Evolutionary conservation across 768 basidiomycete genomes (phyloP).

Genomic region (Lepiota subincarnata): DNA sequence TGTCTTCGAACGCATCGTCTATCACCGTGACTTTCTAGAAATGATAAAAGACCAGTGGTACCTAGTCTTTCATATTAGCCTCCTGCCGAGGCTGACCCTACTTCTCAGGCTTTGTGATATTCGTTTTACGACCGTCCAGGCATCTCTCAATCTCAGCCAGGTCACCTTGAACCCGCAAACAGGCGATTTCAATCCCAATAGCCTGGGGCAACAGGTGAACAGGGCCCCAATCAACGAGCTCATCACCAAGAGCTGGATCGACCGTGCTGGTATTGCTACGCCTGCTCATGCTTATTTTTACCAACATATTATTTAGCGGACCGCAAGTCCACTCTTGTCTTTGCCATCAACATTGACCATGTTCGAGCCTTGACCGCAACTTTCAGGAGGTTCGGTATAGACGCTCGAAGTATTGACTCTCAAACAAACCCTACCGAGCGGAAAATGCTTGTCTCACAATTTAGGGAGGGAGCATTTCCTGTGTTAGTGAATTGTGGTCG

Average conservation of each 20-base stretch:
- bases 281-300: neutral
- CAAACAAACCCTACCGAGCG: slow-evolving; percentile 64
- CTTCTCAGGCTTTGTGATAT: slow-evolving; percentile 73
- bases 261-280: slow-evolving; percentile 64
- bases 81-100: slow-evolving; percentile 17
- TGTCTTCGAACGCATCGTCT: slow-evolving; percentile 89
- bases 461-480: slow-evolving; percentile 71
- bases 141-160: slow-evolving; percentile 61
- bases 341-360: slow-evolving; percentile 84
- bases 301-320: slow-evolving; percentile 30
- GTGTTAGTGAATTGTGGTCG: slow-evolving; percentile 88
- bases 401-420: slow-evolving; percentile 78
- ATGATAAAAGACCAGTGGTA: slow-evolving; percentile 94
- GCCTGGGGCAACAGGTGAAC: slow-evolving; percentile 80
- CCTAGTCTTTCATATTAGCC: slow-evolving; percentile 3
- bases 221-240: slow-evolving; percentile 72
- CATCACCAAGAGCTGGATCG: slow-evolving; percentile 81
- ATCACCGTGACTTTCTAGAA: slow-evolving; percentile 83
- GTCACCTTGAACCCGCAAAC: slow-evolving; percentile 63
- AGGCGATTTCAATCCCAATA: slow-evolving; percentile 80
- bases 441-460: slow-evolving; percentile 56
- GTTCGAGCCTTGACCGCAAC: slow-evolving; percentile 66
- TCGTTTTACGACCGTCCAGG: slow-evolving; percentile 78
- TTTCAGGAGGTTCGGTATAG: slow-evolving; percentile 74
- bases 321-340: slow-evolving; percentile 87